Conservation (phyloP, 2,329 filamentous ascomycete species). For the Apiospora koreana region DNA sequence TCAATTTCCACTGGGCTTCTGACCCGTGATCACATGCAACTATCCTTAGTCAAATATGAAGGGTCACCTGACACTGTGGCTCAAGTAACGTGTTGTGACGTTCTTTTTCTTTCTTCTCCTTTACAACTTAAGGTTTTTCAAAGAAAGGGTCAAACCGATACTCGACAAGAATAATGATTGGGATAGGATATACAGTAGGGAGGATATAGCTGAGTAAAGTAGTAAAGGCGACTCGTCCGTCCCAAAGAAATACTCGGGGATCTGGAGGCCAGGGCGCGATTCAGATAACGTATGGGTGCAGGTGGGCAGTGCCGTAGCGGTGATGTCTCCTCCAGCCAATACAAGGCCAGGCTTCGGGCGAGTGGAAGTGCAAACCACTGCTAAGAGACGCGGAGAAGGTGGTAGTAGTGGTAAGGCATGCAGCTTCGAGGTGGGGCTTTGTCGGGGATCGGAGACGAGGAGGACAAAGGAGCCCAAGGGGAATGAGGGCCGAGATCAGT, state of each 20-base stretch:
- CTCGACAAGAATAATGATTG: background rate
- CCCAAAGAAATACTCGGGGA: background rate
- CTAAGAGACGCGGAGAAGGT: background rate
- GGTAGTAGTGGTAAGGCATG: background rate
- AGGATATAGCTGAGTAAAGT: background rate
- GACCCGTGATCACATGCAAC: background rate
- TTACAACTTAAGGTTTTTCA: background rate
- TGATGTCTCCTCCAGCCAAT: background rate
- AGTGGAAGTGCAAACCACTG: background rate
- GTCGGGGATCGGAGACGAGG: background rate
- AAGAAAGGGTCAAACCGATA: background rate
- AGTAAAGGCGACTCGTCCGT: background rate
- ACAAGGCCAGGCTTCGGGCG: background rate
- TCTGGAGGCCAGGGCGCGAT: background rate
- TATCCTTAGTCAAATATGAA: background rate
- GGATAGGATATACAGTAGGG: background rate
- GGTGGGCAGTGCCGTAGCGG: background rate
- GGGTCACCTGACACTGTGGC: background rate
- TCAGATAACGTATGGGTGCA: background rate
- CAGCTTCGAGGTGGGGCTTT: slow-evolving; percentile 6
- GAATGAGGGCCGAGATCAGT: background rate
- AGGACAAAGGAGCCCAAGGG: background rate
- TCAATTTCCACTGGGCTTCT: background rate
- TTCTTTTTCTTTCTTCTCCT: background rate
- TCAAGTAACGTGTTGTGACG: background rate